Conservation (phyloP, 2,329 filamentous ascomycete species). For the Raffaelea ambrosiae region DNA sequence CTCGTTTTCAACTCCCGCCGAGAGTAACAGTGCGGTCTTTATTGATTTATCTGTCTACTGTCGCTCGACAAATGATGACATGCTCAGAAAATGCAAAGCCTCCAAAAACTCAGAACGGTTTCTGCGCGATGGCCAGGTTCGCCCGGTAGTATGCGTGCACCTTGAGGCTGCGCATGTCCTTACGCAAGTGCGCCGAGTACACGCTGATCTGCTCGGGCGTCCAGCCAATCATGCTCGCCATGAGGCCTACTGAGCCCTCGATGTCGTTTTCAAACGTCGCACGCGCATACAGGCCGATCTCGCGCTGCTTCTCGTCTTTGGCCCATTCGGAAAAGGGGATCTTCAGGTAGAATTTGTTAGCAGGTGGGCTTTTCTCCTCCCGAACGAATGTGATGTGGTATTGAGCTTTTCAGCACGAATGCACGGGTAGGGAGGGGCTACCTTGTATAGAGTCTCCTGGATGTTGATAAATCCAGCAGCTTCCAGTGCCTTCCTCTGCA, state of each 20-base stretch:
- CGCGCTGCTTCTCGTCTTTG: neutral
- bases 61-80: too few species aligned
- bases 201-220: neutral
- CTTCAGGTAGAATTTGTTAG: too few species aligned
- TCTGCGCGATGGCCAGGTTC: neutral
- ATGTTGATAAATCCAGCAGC: neutral
- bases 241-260: neutral
- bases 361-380: too few species aligned
- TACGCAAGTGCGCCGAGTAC: neutral
- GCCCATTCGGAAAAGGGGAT: neutral
- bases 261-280: neutral
- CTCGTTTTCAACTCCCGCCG: too few species aligned
- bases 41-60: too few species aligned
- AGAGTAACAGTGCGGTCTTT: too few species aligned
- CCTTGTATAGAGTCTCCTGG: neutral
- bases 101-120: too few species aligned
- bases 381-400: too few species aligned
- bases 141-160: neutral
- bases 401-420: too few species aligned
- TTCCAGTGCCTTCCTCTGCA: neutral
- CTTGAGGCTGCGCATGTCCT: neutral
- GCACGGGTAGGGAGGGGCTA: too few species aligned
- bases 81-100: too few species aligned
- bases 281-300: neutral
- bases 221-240: neutral